A percentile compares a stretch with the other conserved stretches of the same genome.
Evolutionary conservation across 148 eudicot genomes (phyloP).

Genomic region (Selenicereus undatus): DNA sequence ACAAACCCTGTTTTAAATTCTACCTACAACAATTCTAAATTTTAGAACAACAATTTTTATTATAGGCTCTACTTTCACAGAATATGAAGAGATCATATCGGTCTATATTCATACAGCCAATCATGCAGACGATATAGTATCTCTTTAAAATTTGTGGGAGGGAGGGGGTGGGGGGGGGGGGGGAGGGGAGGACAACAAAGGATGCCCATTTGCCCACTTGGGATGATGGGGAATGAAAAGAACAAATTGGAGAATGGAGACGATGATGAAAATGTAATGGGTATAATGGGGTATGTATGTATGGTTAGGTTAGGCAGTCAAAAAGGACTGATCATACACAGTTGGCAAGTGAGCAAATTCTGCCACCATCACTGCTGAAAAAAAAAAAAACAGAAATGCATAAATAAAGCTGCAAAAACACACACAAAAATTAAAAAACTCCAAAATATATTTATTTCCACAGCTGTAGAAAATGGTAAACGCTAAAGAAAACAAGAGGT

Average conservation of each 20-base stretch:
- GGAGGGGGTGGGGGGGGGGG: no score
- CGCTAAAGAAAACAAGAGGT: neutral
- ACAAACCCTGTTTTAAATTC: no score
- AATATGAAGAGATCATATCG: no score
- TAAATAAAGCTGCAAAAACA: neutral
- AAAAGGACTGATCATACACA: conserved; percentile 2
- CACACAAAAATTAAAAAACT: neutral
- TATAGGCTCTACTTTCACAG: no score
- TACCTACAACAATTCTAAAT: no score
- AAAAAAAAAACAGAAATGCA: no score
- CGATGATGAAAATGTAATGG: neutral
- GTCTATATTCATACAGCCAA: no score
- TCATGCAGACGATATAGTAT: no score
- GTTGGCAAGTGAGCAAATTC: no score
- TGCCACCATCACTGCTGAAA: neutral
- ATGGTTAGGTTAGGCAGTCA: neutral
- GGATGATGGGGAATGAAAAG: neutral
- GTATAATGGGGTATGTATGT: neutral
- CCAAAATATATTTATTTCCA: neutral
- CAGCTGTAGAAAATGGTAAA: conserved; percentile 21
- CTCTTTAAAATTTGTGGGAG: no score
- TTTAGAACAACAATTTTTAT: no score
- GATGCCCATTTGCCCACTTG: neutral
- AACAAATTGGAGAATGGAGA: neutral
- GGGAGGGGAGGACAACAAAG: neutral